Base-by-base conservation (phyloP, 768 basidiomycete species). In the Russula foetens region DNA sequence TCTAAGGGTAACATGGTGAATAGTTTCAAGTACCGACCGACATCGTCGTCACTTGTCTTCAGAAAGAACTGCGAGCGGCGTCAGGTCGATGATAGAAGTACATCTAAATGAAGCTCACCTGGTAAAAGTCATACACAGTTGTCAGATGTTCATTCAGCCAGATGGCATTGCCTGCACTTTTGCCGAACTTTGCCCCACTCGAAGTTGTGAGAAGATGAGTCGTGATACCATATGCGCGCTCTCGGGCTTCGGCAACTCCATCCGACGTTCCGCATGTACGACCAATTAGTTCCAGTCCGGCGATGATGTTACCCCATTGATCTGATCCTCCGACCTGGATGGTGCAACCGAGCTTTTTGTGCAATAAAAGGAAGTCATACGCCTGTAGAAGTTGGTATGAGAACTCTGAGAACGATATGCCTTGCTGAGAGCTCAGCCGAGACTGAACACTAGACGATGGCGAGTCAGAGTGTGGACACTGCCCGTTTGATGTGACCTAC, bases 321-420 rank as follows among this genome's bases (percentile, higher is more conserved):
- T 99, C 97, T 0, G 93, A 95, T 11, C 97, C 97, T 51, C 97
- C 97, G 44, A 98, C 75, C 72, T 99, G 97, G 45, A 97, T 81
- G 15, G 82, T 81, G 72, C 96, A 98, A 4, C 77, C 77, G 54
- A 81, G 76, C 23, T 79, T 71, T 64, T 78, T 77, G 70, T 88
- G 75, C 9, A 99, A 79, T 66, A 85, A 77, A 65, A 87, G 81
- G 74, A 97, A 99, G 73, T 99, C 97, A 74, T 94, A 91, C 12
- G 93, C 97, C 75, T 99, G 97, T 28, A 99, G 80, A 24, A 99
- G 83, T 69, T 99, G 97, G 71, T 99, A 99, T 4, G 91, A 85
- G 74, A 99, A 98, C 71, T 99, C 97, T 21, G 95, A 93, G 75
- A 96, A 99, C n/a, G 95, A 97, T 62, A 98, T 86, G 47, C 96